Conservation (phyloP, 2,329 filamentous ascomycete genomes). For the Fulvia fulva region DNA sequence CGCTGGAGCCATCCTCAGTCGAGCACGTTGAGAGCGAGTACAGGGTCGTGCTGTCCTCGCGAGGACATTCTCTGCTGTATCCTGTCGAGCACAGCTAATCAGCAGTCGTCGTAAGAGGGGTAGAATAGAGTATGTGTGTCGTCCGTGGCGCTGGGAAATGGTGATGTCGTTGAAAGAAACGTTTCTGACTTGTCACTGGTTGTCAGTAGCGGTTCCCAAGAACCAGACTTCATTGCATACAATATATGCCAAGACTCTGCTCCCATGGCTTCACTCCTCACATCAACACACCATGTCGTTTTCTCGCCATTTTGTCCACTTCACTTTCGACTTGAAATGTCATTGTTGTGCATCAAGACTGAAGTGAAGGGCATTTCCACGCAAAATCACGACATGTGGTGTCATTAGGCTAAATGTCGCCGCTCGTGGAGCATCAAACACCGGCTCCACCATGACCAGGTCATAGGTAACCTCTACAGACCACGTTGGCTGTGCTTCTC, state of each 20-base stretch:
- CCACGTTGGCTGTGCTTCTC: neutral
- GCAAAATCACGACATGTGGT: neutral
- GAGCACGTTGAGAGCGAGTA: neutral
- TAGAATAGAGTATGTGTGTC: too few species aligned
- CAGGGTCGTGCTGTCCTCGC: neutral
- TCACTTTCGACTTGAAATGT: neutral
- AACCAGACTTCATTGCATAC: neutral
- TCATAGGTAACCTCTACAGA: neutral
- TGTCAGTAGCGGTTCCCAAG: neutral
- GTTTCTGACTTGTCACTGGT: neutral
- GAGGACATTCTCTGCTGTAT: neutral
- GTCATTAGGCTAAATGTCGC: constrained; percentile 11
- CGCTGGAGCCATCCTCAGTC: neutral
- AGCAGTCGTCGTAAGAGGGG: too few species aligned
- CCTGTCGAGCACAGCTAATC: too few species aligned
- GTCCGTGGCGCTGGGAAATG: neutral
- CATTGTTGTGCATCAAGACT: neutral
- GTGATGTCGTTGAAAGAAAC: neutral
- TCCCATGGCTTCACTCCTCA: neutral
- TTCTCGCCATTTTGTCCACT: neutral
- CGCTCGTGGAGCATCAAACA: constrained; percentile 3
- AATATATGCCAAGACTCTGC: neutral
- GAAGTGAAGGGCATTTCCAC: neutral
- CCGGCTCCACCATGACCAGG: constrained; percentile 11
- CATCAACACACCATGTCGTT: neutral